Conservation (phyloP, 805 yeast species). For the Wickerhamomyces ciferrii region DNA sequence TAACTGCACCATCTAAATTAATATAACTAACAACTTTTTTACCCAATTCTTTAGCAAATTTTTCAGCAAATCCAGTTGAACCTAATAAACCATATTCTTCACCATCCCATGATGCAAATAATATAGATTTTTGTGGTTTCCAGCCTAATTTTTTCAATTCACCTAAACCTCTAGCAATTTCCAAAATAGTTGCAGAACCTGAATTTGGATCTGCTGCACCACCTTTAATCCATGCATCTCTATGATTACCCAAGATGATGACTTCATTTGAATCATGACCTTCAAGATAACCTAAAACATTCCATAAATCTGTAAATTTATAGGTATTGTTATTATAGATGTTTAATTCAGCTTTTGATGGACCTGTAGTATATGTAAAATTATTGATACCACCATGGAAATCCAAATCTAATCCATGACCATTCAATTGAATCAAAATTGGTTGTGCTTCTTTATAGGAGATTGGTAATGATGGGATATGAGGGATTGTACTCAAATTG, state of each 20-base stretch:
- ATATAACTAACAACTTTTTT: conserved; percentile 59
- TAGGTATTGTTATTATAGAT: conserved; percentile 58
- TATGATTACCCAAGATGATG: conserved; percentile 67
- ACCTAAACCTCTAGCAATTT: conserved; percentile 55
- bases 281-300: conserved; percentile 56
- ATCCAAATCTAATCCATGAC: conserved; percentile 46
- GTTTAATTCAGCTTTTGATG: conserved; percentile 41
- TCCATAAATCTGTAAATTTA: conserved; percentile 54
- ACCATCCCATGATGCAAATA: conserved; percentile 79
- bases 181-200: conserved; percentile 63
- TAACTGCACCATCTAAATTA: conserved; percentile 61
- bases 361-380: conserved; percentile 49
- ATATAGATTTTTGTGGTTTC: conserved; percentile 60
- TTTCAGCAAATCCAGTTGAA: conserved; percentile 74
- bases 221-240: conserved; percentile 78
- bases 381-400: conserved; percentile 42
- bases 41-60: conserved; percentile 40
- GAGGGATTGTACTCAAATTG: conserved; percentile 47
- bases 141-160: conserved; percentile 49
- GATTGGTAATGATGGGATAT: conserved; percentile 68
- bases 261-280: conserved; percentile 51
- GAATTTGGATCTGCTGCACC: conserved; percentile 80
- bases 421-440: conserved; percentile 51
- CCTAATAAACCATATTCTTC: conserved; percentile 76
- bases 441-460: conserved; percentile 60